Percentiles rank a stretch among this genome's conserved stretches.
Evolutionary conservation across 495 filamentous ascomycete genomes (phyloP).

Genomic region (Podospora fimiseda): DNA sequence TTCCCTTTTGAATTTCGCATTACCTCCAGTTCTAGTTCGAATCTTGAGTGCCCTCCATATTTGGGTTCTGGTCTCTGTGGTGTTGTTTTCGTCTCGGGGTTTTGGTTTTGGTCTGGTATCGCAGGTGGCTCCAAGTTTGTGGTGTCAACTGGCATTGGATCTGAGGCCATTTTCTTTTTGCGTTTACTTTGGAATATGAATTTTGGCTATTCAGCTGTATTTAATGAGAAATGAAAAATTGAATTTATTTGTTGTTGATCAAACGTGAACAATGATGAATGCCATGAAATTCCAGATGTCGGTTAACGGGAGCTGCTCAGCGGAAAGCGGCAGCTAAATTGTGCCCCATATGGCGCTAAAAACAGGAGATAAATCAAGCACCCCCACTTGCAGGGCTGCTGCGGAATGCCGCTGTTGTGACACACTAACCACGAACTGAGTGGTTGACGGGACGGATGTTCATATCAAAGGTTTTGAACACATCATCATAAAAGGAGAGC

Average conservation of each 20-base stretch:
- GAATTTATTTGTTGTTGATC: too few species aligned
- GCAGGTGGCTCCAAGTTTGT: slow-evolving; percentile 25
- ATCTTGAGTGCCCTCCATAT: slow-evolving; percentile 61
- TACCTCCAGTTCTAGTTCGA: slow-evolving; percentile 71
- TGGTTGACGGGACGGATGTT: background rate
- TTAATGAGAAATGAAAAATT: background rate
- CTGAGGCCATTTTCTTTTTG: slow-evolving; percentile 19
- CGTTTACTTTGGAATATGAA: background rate
- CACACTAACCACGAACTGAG: background rate
- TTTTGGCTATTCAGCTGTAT: background rate
- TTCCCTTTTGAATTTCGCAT: background rate
- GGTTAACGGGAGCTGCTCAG: background rate
- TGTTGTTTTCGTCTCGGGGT: too few species aligned
- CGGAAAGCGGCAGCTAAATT: background rate
- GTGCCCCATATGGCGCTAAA: slow-evolving; percentile 1
- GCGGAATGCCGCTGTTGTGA: background rate
- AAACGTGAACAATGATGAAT: too few species aligned
- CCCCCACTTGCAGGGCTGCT: slow-evolving; percentile 1
- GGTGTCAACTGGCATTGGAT: slow-evolving; percentile 28
- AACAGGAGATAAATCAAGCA: background rate
- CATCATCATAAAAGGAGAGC: too few species aligned
- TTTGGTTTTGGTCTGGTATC: slow-evolving; percentile 19
- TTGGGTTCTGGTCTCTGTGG: slow-evolving; percentile 34
- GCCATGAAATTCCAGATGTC: background rate
- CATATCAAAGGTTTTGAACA: background rate